These are phyloP conservation scores for Laguncularia racemosa DNA, from an alignment of 345 rosid genomes.

Conservation along the genomic window DNA sequence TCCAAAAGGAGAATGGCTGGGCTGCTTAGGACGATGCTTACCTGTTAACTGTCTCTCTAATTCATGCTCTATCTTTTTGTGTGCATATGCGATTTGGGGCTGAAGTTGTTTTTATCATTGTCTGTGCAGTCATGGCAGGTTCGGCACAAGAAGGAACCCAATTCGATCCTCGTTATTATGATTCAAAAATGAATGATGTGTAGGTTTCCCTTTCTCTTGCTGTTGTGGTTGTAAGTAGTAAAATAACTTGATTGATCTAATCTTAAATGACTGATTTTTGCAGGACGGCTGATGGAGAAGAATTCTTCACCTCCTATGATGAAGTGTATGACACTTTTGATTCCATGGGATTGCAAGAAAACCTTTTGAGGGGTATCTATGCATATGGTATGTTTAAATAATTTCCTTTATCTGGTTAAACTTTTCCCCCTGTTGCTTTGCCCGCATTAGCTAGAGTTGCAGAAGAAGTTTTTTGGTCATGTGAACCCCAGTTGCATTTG, in stretches of 20 bases:
- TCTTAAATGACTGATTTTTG: slow-evolving; percentile 2
- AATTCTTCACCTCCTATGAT: slow-evolving; percentile 72
- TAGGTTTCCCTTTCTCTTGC: slow-evolving; percentile 25
- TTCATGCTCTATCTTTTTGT: neutral
- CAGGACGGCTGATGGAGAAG: slow-evolving; percentile 48
- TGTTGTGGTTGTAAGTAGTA: neutral
- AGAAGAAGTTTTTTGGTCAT: neutral
- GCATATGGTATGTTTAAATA: slow-evolving; percentile 59
- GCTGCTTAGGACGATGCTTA: no score
- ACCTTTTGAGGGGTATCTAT: slow-evolving; percentile 85
- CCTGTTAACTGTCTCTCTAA: neutral
- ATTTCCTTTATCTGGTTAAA: neutral
- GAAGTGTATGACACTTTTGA: slow-evolving; percentile 84
- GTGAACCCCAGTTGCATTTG: neutral
- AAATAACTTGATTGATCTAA: no score
- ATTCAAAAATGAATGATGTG: slow-evolving; percentile 71
- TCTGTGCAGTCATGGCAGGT: slow-evolving; percentile 62
- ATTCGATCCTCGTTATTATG: slow-evolving; percentile 65
- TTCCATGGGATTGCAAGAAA: slow-evolving; percentile 70
- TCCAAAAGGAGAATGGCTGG: no score
- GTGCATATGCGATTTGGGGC: neutral
- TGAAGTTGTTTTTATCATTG: neutral
- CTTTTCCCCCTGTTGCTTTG: neutral
- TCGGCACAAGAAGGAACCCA: slow-evolving; percentile 64
- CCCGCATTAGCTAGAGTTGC: neutral